Conservation (phyloP, 345 rosid genomes). For the Salix exigua region DNA sequence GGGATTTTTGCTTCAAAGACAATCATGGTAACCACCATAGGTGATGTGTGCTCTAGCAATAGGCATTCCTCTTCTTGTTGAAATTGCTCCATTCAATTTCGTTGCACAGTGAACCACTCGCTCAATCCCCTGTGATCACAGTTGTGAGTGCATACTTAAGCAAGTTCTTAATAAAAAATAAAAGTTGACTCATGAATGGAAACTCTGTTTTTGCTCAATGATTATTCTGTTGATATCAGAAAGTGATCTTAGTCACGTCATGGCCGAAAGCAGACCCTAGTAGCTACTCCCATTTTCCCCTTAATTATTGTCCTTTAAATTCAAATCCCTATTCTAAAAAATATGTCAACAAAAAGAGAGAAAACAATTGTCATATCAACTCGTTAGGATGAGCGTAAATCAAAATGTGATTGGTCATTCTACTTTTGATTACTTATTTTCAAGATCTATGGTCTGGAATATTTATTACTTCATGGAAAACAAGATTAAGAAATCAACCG, state of each 20-base stretch:
- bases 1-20: conserved; percentile 30
- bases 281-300: not conserved
- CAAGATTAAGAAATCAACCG: conserved; percentile 6
- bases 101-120: conserved; percentile 65
- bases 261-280: not conserved
- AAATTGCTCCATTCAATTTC: conserved; percentile 61
- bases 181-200: not conserved
- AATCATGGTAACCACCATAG: conserved; percentile 68
- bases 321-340: not conserved
- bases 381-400: not conserved
- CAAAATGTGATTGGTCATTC: not conserved
- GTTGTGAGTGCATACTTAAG: not conserved
- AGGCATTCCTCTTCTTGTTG: conserved; percentile 66
- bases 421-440: not conserved
- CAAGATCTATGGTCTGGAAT: not conserved
- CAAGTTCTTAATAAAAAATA: too few species aligned
- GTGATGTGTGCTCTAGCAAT: conserved; percentile 66
- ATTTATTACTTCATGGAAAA: not conserved
- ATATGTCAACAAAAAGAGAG: not conserved
- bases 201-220: not conserved
- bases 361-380: too few species aligned
- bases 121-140: conserved; percentile 54
- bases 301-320: too few species aligned
- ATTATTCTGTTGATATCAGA: not conserved
- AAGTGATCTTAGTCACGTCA: not conserved